Evolutionary conservation across 192 early-diverging fungal species (phyloP).

Genomic region (Gryganskiella cystojenkinii): DNA sequence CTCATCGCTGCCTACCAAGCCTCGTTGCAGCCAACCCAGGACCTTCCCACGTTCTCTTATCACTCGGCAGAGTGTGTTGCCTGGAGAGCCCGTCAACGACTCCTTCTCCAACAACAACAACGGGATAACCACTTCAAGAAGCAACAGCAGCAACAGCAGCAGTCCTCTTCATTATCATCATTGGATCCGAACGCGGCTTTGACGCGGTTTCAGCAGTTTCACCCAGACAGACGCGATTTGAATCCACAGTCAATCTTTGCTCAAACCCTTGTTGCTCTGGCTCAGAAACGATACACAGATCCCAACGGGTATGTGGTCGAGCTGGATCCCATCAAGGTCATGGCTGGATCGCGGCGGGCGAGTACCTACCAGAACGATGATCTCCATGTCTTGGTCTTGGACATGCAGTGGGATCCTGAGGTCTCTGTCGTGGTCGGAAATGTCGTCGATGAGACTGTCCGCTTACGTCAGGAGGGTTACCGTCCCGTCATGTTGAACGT

Average conservation of each 20-base stretch:
- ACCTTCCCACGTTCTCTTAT: slow-evolving; percentile 11
- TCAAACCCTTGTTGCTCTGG: slow-evolving; percentile 19
- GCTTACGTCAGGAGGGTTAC: slow-evolving; percentile 43
- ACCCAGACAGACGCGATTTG: slow-evolving; percentile 28
- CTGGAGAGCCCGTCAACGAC: slow-evolving; percentile 32
- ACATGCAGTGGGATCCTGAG: slow-evolving; percentile 53
- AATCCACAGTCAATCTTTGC: slow-evolving; percentile 28
- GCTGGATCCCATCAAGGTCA: slow-evolving; percentile 35
- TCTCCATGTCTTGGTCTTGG: slow-evolving; percentile 41
- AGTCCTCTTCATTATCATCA: background rate
- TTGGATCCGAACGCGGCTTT: background rate
- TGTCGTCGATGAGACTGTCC: slow-evolving; percentile 44
- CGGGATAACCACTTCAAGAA: no score
- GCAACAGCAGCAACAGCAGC: background rate
- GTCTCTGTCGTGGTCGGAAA: slow-evolving; percentile 48
- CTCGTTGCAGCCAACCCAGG: slow-evolving; percentile 19
- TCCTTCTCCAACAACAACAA: background rate
- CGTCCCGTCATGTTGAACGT: slow-evolving; percentile 51
- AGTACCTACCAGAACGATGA: slow-evolving; percentile 41
- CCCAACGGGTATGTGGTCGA: slow-evolving; percentile 46
- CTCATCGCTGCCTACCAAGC: slow-evolving; percentile 23
- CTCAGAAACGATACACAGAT: slow-evolving; percentile 34
- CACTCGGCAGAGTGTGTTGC: slow-evolving; percentile 38
- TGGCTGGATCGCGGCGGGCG: slow-evolving; percentile 45
- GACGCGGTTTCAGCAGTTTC: slow-evolving; percentile 42